A percentile compares a stretch with the other conserved stretches of the same genome.
These are phyloP conservation scores for Globisporangium iwayamae DNA, from an alignment of 352 stramenopile genomes.

Conservation along the genomic window DNA sequence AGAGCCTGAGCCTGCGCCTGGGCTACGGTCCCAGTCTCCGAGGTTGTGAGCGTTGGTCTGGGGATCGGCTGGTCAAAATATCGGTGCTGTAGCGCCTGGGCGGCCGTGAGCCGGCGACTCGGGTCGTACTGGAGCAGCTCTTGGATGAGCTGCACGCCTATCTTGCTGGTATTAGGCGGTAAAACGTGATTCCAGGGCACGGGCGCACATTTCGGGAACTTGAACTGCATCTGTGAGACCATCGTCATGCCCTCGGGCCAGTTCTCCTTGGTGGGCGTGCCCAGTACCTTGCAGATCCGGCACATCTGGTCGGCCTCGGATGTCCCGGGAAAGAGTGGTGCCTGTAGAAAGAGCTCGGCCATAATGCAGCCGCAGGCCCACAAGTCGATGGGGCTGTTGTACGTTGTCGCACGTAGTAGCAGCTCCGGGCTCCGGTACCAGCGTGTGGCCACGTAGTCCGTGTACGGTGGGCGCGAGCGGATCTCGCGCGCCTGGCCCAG, in stretches of 20 bases:
- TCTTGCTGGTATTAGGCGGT: slow-evolving; percentile 56
- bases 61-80: slow-evolving; percentile 84
- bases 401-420: slow-evolving; percentile 54
- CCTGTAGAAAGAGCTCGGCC: slow-evolving; percentile 70
- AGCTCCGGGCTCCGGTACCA: slow-evolving; percentile 82
- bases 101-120: slow-evolving; percentile 77
- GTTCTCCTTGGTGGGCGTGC: slow-evolving; percentile 80
- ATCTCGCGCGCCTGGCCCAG: slow-evolving; percentile 74
- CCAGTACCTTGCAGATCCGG: slow-evolving; percentile 93
- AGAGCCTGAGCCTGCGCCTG: neutral
- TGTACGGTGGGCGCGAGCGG: slow-evolving; percentile 61
- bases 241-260: slow-evolving; percentile 91
- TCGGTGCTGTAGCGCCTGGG: slow-evolving; percentile 91
- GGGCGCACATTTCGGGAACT: slow-evolving; percentile 86
- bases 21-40: neutral
- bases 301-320: slow-evolving; percentile 96
- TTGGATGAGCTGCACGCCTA: slow-evolving; percentile 80
- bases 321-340: slow-evolving; percentile 76
- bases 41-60: slow-evolving; percentile 31
- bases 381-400: slow-evolving; percentile 81
- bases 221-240: slow-evolving; percentile 89
- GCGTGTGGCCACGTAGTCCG: slow-evolving; percentile 72
- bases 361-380: slow-evolving; percentile 83
- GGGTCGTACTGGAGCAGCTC: slow-evolving; percentile 93
- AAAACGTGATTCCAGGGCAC: slow-evolving; percentile 69